A percentile compares a stretch with the other conserved stretches of the same genome.
These are phyloP conservation scores for Tricholoma terreum DNA, from an alignment of 768 basidiomycete genomes.

Conservation along the genomic window DNA sequence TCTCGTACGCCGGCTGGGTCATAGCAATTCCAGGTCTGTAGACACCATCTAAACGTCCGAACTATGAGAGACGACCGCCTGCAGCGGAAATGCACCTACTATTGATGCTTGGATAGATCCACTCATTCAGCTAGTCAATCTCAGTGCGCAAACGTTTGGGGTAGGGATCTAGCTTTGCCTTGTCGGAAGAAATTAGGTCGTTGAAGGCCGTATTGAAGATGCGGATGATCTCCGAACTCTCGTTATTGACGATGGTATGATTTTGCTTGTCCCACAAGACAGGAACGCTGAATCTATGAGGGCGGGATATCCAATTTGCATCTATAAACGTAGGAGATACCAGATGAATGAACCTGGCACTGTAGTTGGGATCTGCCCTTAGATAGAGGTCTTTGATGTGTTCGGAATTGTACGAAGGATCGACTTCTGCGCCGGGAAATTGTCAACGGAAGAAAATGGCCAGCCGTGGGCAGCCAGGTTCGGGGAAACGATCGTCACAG, in stretches of 20 bases:
- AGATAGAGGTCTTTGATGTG: slow-evolving; percentile 86
- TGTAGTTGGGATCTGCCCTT: slow-evolving; percentile 66
- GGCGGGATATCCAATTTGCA: background rate
- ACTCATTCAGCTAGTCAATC: slow-evolving; percentile 82
- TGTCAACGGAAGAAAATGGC: slow-evolving; percentile 74
- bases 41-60: slow-evolving; percentile 58
- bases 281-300: slow-evolving; percentile 74
- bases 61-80: background rate
- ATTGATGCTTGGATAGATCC: slow-evolving; percentile 82
- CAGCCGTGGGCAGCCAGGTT: slow-evolving; percentile 83
- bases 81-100: slow-evolving; percentile 43
- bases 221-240: too few relatives aligned
- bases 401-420: slow-evolving; percentile 62
- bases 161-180: slow-evolving; percentile 70
- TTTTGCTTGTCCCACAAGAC: slow-evolving; percentile 89
- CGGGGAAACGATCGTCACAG: slow-evolving; percentile 79
- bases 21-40: slow-evolving; percentile 88
- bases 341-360: slow-evolving; percentile 48
- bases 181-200: slow-evolving; percentile 59
- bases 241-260: slow-evolving; percentile 90
- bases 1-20: slow-evolving; percentile 73
- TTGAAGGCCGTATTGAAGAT: slow-evolving; percentile 88
- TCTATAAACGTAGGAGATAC: background rate
- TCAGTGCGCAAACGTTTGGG: slow-evolving; percentile 65
- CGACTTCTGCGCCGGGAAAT: slow-evolving; percentile 68